Evolutionary conservation across 345 rosid species (phyloP), one percentile per base, ranked within the genome.

Genomic region (Iberis pinnata): DNA sequence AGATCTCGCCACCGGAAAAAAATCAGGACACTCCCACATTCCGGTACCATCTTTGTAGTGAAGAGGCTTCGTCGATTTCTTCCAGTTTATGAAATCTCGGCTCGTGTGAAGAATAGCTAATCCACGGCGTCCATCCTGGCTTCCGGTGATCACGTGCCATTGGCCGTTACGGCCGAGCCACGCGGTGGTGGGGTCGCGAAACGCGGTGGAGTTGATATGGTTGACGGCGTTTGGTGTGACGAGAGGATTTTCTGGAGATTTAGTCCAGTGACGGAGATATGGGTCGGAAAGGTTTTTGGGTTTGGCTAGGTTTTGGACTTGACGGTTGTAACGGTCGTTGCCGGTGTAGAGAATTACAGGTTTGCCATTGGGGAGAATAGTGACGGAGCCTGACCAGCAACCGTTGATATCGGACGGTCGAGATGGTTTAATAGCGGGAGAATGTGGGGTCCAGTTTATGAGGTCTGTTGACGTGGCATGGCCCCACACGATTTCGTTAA

Each of bases 21-120:
- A 79, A 56, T 85, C 89, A 0, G 86, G 93, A 41, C 95, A 86
- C 55, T 89, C 95, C 97, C 97, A 86, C 82, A 81, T 86, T 25
- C 80, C 88, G 4, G 82, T 78, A 19, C 51, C 70, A 6, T 62
- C 37, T 5, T 59, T 74, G 9, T 78, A 81, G 52, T 86, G 79
- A 6, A 83, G 60, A 3, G 89, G 83, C 0, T 63, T 57, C 1
- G 43, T 8, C 0, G 84, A 61, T 24, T 66, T 35, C 7, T 11
- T 40, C 95, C 93, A 89, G 0, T 46, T 40, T 10, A 77, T 43
- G 33, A 86, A 86, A 53, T 86, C 81, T 54, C 25, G 48, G 71
- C 89, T 83, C 43, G 49, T 69, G 57, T 73, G 81, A 18, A 86
- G 57, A 57, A 75, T 37, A 11, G 76, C 86, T 19, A 69, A 15